These are phyloP conservation scores for Exutisphaerella laricina DNA, from an alignment of 2,329 filamentous ascomycete species.

Conservation along the genomic window DNA sequence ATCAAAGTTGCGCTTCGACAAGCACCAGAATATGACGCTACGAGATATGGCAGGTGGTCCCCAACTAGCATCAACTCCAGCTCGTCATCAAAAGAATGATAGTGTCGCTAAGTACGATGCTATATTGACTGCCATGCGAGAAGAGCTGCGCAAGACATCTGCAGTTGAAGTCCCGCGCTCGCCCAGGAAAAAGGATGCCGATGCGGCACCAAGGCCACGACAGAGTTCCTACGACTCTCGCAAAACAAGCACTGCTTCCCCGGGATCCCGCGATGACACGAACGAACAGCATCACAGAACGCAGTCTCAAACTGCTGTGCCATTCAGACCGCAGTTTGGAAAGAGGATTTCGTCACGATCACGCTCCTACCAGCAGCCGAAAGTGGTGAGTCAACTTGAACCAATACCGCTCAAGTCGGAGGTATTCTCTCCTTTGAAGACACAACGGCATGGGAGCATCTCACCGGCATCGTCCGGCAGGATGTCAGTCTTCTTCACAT, in stretches of 20 bases:
- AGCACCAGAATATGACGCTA: constrained; percentile 27
- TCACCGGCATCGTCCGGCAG: constrained; percentile 11
- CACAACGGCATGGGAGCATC: constrained; percentile 17
- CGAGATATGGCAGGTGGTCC: constrained; percentile 20
- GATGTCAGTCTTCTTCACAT: constrained; percentile 16
- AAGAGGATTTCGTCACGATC: constrained; percentile 26
- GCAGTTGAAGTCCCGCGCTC: constrained; percentile 10
- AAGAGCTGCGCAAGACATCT: constrained; percentile 26
- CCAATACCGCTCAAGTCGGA: constrained; percentile 31
- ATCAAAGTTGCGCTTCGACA: constrained; percentile 24
- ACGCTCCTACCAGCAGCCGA: constrained; percentile 28
- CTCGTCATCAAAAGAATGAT: constrained; percentile 11
- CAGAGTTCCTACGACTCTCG: constrained; percentile 9
- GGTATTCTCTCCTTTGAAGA: constrained; percentile 33
- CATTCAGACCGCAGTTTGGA: constrained; percentile 24
- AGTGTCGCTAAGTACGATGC: constrained; percentile 29
- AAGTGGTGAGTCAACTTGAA: constrained; percentile 27
- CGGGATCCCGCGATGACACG: constrained; percentile 15
- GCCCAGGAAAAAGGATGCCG: constrained; percentile 9
- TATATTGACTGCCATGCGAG: constrained; percentile 33
- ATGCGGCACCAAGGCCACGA: constrained; percentile 5
- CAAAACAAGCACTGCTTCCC: constrained; percentile 11
- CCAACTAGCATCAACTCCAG: constrained; percentile 10
- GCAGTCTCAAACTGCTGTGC: constrained; percentile 26
- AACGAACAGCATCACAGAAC: constrained; percentile 20